Evolutionary conservation across 1,139 yeast genomes (phyloP), one percentile per base, ranked within the genome.

Genomic region (Sugiyamaella neomexicana): DNA sequence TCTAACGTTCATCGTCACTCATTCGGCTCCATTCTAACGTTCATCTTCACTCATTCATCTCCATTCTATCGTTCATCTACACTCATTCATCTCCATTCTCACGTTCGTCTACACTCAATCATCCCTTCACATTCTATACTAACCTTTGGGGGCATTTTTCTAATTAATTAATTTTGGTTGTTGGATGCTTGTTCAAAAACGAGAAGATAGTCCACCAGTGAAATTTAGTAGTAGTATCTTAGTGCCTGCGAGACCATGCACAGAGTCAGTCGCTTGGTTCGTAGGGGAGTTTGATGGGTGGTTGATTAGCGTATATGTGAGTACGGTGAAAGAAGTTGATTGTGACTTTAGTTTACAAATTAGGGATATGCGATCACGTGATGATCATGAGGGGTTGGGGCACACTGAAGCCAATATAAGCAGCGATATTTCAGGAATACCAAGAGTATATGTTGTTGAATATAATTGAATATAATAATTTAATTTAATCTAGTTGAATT

Each of bases 71-170:
- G n/a, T n/a, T n/a, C n/a, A n/a, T n/a, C n/a, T n/a, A n/a, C n/a
- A n/a, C n/a, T n/a, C n/a, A n/a, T n/a, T n/a, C n/a, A n/a, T n/a
- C n/a, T n/a, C n/a, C n/a, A n/a, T n/a, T n/a, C n/a, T n/a, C n/a
- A n/a, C n/a, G n/a, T n/a, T n/a, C n/a, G 31, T 15, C 8, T 32
- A 5, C 46, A 9, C 15, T 37, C 15, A 16, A 10, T 36, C 34
- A 15, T 23, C 20, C 2, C 36, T 32, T 23, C 13, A 10, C 13
- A 3, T 3, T 12, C 40, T 12, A 31, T 46, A 46, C 50, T 31
- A 34, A 46, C 50, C 50, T 47, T 47, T 29, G 51, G 51, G 13
- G 51, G 51, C 51, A 47, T 47, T 47, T 32, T 47, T 32, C 16
- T 39, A 37, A 47, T 27, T 47, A 47, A 47, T 47, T 47, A 47